Percentiles rank a stretch among this genome's conserved stretches.
These are phyloP conservation scores for Colletotrichum sp. DNA, from an alignment of 2,329 filamentous ascomycete genomes.

Conservation along the genomic window DNA sequence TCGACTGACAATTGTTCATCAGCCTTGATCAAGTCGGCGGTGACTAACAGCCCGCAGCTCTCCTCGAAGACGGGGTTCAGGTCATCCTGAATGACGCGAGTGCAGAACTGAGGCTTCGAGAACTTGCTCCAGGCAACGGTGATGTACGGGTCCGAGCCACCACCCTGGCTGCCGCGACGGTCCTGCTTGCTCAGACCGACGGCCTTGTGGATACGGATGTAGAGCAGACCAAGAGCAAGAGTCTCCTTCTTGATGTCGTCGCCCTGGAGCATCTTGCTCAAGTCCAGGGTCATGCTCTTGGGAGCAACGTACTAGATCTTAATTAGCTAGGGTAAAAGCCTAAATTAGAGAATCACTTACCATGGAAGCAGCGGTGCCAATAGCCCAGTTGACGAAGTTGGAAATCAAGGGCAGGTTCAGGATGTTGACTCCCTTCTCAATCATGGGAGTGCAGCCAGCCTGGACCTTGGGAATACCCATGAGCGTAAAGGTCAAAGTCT, in stretches of 20 bases:
- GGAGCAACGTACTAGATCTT: constrained; percentile 75
- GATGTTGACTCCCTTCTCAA: constrained; percentile 89
- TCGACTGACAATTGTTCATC: constrained; percentile 93
- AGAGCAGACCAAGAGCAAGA: constrained; percentile 84
- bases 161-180: constrained; percentile 76
- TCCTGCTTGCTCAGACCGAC: constrained; percentile 92
- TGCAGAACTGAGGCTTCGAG: constrained; percentile 97
- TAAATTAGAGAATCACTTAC: background rate
- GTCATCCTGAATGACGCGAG: constrained; percentile 92
- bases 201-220: constrained; percentile 89
- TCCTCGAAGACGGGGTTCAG: constrained; percentile 94
- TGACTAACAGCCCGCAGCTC: constrained; percentile 83
- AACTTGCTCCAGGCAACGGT: constrained; percentile 96
- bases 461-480: constrained; percentile 92
- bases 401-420: constrained; percentile 91
- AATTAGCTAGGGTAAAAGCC: background rate
- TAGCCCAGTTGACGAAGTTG: constrained; percentile 96
- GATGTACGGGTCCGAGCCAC: constrained; percentile 94
- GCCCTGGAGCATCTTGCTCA: constrained; percentile 88
- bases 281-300: constrained; percentile 90
- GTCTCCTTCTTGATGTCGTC: constrained; percentile 93
- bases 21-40: constrained; percentile 86
- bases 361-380: constrained; percentile 83
- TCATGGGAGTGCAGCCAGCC: constrained; percentile 89
- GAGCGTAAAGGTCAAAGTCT: constrained; percentile 88